Evolutionary conservation across 2,329 filamentous ascomycete species (phyloP).

Genomic region (Mollisiaceae sp.): DNA sequence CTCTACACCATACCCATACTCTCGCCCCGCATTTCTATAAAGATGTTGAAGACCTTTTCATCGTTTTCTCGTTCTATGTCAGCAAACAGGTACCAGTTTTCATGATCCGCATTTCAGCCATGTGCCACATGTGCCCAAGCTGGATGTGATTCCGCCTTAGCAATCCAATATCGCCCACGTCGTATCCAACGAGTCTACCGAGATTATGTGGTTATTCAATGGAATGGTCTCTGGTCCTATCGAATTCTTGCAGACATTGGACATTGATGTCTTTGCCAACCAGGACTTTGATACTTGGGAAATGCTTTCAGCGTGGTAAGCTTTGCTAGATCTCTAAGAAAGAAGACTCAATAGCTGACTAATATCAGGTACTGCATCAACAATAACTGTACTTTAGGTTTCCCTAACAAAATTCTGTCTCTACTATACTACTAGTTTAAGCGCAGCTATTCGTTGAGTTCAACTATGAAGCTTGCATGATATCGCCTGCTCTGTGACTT

Average conservation of each 20-base stretch:
- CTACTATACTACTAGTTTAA: conserved; percentile 21
- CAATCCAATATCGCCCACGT: conserved; percentile 11
- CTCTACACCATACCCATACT: background rate
- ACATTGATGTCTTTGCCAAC: conserved; percentile 17
- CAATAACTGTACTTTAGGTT: conserved; percentile 14
- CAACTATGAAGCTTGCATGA: background rate
- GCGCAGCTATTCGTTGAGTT: conserved; percentile 14
- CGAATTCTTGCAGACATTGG: conserved; percentile 13
- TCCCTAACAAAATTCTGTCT: conserved; percentile 6
- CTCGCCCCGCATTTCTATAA: background rate
- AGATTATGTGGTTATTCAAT: conserved; percentile 13
- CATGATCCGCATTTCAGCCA: conserved; percentile 14
- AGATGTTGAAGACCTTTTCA: background rate
- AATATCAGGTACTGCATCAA: conserved; percentile 10
- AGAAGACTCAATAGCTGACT: background rate
- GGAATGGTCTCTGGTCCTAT: conserved; percentile 19
- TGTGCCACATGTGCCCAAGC: conserved; percentile 13
- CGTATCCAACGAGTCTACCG: background rate
- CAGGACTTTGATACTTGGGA: conserved; percentile 17
- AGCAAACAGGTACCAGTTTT: background rate
- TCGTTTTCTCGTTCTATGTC: background rate
- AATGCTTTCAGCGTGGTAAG: conserved; percentile 18
- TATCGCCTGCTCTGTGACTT: background rate
- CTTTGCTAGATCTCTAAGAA: background rate
- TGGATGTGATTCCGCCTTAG: conserved; percentile 9